Evolutionary conservation across 2,329 filamentous ascomycete species (phyloP).

Genomic region (Emergomyces orientalis): DNA sequence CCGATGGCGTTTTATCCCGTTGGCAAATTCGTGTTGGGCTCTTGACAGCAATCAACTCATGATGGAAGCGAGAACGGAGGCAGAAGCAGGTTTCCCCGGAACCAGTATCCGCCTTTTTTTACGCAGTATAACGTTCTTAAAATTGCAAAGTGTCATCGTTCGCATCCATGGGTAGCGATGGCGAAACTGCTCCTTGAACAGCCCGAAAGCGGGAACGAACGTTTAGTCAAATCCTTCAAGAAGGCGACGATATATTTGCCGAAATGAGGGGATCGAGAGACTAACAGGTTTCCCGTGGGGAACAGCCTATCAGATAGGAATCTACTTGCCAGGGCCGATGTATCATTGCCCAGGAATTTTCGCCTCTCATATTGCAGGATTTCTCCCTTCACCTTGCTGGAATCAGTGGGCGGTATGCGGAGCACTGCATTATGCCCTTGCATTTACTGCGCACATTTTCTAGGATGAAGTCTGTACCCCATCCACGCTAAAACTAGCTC

Average conservation of each 20-base stretch:
- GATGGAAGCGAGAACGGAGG: neutral
- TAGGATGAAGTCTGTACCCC: neutral
- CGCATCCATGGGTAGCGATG: neutral
- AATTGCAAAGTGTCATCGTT: conserved; percentile 6
- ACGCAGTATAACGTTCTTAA: neutral
- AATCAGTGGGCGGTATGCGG: neutral
- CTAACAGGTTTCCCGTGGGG: neutral
- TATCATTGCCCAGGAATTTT: neutral
- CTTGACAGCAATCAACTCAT: neutral
- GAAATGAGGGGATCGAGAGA: neutral
- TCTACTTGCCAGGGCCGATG: neutral
- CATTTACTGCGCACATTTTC: too few species aligned
- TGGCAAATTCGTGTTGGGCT: neutral
- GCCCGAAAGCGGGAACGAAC: neutral
- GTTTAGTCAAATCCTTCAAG: neutral
- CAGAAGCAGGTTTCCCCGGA: neutral
- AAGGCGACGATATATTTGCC: neutral
- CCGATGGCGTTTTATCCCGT: neutral
- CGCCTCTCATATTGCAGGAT: neutral
- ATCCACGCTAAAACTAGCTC: neutral
- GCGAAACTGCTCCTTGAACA: neutral
- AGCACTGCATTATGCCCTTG: neutral
- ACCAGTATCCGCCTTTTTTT: neutral
- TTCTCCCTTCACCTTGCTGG: neutral
- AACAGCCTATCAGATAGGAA: neutral